Evolutionary conservation across 148 eudicot species (phyloP).

Genomic region (Vaccinium darrowii): DNA sequence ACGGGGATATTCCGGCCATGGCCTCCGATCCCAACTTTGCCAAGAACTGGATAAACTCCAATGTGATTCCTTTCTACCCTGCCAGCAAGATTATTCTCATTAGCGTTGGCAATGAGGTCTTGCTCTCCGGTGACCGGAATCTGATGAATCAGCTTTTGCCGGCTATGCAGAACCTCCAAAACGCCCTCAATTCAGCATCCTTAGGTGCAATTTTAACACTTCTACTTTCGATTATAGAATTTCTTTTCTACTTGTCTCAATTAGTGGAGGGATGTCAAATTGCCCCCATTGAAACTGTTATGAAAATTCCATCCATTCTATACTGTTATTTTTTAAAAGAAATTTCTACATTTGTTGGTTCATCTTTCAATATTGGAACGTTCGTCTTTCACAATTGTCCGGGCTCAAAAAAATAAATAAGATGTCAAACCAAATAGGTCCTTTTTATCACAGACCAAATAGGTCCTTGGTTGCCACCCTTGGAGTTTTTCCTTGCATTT

Average conservation of each 20-base stretch:
- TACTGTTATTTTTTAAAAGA: too few relatives aligned
- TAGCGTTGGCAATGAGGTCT: slow-evolving; percentile 81
- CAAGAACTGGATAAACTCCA: slow-evolving; percentile 64
- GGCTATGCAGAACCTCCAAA: slow-evolving; percentile 87
- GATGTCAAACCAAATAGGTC: too few relatives aligned
- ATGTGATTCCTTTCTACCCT: slow-evolving; percentile 65
- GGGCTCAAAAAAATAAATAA: too few relatives aligned
- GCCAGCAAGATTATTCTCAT: slow-evolving; percentile 63
- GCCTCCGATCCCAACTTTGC: slow-evolving; percentile 80
- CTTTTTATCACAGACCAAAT: too few relatives aligned
- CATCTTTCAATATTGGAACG: too few relatives aligned
- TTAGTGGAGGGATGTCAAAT: not conserved
- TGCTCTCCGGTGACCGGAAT: slow-evolving; percentile 54
- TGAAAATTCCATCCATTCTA: too few relatives aligned
- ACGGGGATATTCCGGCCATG: slow-evolving; percentile 75
- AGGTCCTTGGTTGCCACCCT: too few relatives aligned
- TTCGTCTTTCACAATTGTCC: too few relatives aligned
- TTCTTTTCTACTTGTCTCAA: not conserved
- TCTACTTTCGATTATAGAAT: not conserved
- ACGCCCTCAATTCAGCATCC: slow-evolving; percentile 53
- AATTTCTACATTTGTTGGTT: too few relatives aligned
- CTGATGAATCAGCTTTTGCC: slow-evolving; percentile 58
- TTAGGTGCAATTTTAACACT: not conserved
- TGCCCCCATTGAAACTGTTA: not conserved
- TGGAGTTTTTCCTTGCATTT: too few relatives aligned